A percentile compares a stretch with the other conserved stretches of the same genome.
Conservation (phyloP, 768 basidiomycete species). For the Ramaria sp. region DNA sequence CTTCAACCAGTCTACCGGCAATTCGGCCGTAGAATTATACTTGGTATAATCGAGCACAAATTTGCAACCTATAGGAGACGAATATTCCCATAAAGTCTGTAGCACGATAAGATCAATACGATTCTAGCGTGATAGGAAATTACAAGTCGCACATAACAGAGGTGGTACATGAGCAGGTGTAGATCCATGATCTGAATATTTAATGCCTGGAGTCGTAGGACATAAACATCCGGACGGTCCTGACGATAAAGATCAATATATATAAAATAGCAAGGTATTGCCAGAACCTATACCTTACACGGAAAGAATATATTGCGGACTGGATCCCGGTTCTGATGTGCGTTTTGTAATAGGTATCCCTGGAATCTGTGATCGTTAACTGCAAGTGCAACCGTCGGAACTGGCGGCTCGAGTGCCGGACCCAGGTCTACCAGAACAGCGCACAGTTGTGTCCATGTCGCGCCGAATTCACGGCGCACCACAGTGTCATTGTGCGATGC, state of each 20-base stretch:
- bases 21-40: constrained; percentile 62
- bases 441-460: constrained; percentile 77
- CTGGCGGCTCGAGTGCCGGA: constrained; percentile 55
- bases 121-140: background rate
- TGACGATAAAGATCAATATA: constrained; percentile 12
- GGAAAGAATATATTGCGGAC: constrained; percentile 50
- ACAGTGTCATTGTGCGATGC: constrained; percentile 18
- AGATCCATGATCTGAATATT: constrained; percentile 74
- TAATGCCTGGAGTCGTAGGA: constrained; percentile 54
- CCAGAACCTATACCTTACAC: background rate
- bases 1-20: constrained; percentile 75
- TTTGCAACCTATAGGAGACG: constrained; percentile 47
- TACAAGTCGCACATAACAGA: constrained; percentile 46
- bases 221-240: constrained; percentile 41
- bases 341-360: constrained; percentile 55
- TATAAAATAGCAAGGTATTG: constrained; percentile 19
- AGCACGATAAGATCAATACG: background rate
- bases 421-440: constrained; percentile 72
- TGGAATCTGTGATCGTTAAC: constrained; percentile 52
- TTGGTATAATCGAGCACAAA: constrained; percentile 74
- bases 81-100: background rate
- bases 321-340: constrained; percentile 44
- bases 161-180: constrained; percentile 65
- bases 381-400: constrained; percentile 37
- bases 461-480: constrained; percentile 52